These are phyloP conservation scores for Marsdenia floribunda DNA, from an alignment of 257 asterid species.

Conservation along the genomic window DNA sequence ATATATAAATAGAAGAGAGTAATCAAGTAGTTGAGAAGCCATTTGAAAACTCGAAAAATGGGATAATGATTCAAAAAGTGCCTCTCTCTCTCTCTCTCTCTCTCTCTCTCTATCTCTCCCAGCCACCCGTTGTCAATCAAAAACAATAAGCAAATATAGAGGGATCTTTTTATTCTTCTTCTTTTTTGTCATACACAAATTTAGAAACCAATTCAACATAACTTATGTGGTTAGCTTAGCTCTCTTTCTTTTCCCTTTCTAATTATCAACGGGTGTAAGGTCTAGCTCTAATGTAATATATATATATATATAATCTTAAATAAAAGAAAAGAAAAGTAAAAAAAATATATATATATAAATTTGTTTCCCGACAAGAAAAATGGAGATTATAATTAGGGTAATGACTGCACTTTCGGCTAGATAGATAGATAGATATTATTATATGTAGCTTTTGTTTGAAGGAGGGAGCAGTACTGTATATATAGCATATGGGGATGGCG, in stretches of 20 bases:
- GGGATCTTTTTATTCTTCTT: constrained; percentile 3
- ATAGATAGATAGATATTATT: too few species aligned
- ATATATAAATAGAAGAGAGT: too few species aligned
- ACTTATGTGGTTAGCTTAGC: not conserved
- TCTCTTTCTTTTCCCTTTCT: too few species aligned
- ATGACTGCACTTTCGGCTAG: constrained; percentile 11
- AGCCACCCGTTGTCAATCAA: constrained; percentile 7
- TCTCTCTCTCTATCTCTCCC: too few species aligned
- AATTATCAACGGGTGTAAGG: too few species aligned
- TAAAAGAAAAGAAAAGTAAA: too few species aligned
- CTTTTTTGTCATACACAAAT: constrained; percentile 16
- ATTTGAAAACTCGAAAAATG: not conserved
- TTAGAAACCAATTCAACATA: not conserved
- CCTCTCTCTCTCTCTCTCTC: not conserved
- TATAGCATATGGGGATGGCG: constrained; percentile 5
- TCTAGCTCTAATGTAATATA: too few species aligned
- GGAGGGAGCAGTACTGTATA: not conserved
- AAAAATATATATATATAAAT: not conserved
- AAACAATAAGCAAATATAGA: not conserved
- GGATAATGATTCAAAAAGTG: not conserved
- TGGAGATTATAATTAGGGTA: not conserved
- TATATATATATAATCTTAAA: too few species aligned
- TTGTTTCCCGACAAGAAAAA: not conserved
- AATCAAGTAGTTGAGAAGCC: not conserved
- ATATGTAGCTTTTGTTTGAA: not conserved